These are phyloP conservation scores for Geosmithia morbida DNA, from an alignment of 2,329 filamentous ascomycete species.

Conservation along the genomic window DNA sequence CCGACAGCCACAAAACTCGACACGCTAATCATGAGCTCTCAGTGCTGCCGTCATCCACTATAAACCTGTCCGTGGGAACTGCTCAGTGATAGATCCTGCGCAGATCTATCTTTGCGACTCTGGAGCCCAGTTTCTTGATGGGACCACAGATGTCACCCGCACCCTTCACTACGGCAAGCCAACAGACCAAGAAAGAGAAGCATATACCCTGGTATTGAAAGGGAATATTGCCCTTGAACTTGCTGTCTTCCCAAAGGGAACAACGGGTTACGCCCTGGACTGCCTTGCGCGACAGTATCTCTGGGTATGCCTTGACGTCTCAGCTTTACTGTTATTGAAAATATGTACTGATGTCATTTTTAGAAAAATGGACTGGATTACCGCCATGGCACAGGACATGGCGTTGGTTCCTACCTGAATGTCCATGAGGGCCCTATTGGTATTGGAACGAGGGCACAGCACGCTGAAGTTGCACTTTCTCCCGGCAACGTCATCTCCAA, in stretches of 20 bases:
- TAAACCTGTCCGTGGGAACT: constrained; percentile 70
- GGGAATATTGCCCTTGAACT: constrained; percentile 81
- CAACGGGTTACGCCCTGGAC: constrained; percentile 85
- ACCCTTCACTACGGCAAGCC: constrained; percentile 87
- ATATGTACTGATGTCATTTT: constrained; percentile 6
- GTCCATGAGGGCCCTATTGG: constrained; percentile 97
- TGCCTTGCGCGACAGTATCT: constrained; percentile 77
- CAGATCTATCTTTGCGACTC: constrained; percentile 93
- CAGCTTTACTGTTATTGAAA: not conserved
- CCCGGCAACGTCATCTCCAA: constrained; percentile 94
- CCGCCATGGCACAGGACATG: constrained; percentile 90
- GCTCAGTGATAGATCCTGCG: constrained; percentile 69
- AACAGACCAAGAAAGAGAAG: constrained; percentile 67
- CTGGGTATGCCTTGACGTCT: constrained; percentile 48
- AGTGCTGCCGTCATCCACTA: constrained; percentile 97
- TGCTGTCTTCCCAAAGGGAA: constrained; percentile 86
- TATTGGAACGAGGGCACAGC: constrained; percentile 83
- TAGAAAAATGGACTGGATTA: constrained; percentile 68
- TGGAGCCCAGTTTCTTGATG: constrained; percentile 89
- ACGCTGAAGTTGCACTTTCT: constrained; percentile 76
- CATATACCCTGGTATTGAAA: constrained; percentile 90
- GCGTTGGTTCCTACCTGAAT: constrained; percentile 88
- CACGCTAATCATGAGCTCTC: not conserved
- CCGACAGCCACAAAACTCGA: not conserved
- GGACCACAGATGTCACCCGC: constrained; percentile 89